Evolutionary conservation across 768 basidiomycete genomes (phyloP).

Genomic region (Pleurotus tuoliensis): DNA sequence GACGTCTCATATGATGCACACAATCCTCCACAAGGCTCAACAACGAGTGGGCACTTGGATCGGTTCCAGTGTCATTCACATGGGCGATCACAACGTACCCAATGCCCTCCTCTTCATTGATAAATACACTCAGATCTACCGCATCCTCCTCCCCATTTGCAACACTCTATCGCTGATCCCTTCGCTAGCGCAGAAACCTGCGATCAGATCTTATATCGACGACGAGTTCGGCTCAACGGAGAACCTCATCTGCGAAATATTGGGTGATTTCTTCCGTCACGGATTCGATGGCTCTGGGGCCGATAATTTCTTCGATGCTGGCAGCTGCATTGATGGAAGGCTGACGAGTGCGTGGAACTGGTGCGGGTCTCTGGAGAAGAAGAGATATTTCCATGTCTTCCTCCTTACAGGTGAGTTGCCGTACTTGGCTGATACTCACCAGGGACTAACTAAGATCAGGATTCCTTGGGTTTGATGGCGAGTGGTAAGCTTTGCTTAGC

Average conservation of each 20-base stretch:
- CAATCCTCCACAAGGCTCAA: constrained; percentile 80
- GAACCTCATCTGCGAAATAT: constrained; percentile 62
- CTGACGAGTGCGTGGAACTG: constrained; percentile 92
- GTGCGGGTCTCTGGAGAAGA: constrained; percentile 85
- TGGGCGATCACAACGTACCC: constrained; percentile 85
- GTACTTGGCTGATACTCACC: background rate
- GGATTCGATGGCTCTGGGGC: constrained; percentile 91
- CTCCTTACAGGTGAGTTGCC: constrained; percentile 60
- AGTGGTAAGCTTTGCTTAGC: constrained; percentile 51
- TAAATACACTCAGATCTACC: constrained; percentile 91
- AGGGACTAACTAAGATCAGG: constrained; percentile 35
- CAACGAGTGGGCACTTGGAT: constrained; percentile 79
- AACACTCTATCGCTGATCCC: constrained; percentile 76
- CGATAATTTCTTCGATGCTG: constrained; percentile 87
- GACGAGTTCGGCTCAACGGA: constrained; percentile 79
- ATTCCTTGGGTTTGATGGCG: constrained; percentile 82
- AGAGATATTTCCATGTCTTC: constrained; percentile 78
- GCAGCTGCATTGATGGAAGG: constrained; percentile 80
- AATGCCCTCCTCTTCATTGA: constrained; percentile 85
- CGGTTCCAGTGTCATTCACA: constrained; percentile 83
- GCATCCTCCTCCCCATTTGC: constrained; percentile 84
- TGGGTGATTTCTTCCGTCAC: constrained; percentile 83
- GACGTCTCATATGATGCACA: constrained; percentile 88
- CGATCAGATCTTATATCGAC: constrained; percentile 72
- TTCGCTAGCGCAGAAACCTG: constrained; percentile 59